phyloP scores from a whole-genome alignment of 352 stramenopile species.

The Phytopythium helicoides region DNA sequence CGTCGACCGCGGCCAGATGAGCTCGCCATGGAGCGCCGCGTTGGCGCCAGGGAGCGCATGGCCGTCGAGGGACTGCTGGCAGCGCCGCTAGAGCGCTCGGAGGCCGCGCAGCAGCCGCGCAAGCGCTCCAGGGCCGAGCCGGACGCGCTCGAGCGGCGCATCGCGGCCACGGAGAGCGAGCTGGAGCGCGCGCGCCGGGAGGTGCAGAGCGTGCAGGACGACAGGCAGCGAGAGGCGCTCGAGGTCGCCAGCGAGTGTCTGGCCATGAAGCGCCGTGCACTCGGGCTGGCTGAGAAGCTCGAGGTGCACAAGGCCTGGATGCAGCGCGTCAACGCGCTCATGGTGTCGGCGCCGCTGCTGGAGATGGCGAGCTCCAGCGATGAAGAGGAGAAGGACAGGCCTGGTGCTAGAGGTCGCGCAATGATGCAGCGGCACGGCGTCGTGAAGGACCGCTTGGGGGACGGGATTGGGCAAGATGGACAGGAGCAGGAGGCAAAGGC shows the following conservation, averaged over 20 bases:
- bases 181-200: not conserved
- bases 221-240: not conserved
- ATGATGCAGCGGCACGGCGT: no score
- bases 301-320: constrained; percentile 49
- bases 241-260: constrained; percentile 13
- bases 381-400: no score
- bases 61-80: no score
- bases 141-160: not conserved
- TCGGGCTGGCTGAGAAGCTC: constrained; percentile 43
- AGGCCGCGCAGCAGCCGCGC: not conserved
- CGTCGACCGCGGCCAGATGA: no score
- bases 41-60: no score
- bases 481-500: no score
- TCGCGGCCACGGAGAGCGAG: not conserved
- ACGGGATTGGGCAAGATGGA: no score
- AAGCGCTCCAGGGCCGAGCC: constrained; percentile 1
- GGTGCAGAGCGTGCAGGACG: not conserved
- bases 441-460: no score
- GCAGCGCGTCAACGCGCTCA: constrained; percentile 37
- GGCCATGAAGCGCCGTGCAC: constrained; percentile 32
- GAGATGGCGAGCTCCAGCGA: constrained; percentile 15
- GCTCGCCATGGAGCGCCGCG: no score
- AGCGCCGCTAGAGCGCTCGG: no score
- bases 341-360: constrained; percentile 51
- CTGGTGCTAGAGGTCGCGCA: no score